Conservation (phyloP, 768 basidiomycete genomes). For the Favolaschia claudopus region DNA sequence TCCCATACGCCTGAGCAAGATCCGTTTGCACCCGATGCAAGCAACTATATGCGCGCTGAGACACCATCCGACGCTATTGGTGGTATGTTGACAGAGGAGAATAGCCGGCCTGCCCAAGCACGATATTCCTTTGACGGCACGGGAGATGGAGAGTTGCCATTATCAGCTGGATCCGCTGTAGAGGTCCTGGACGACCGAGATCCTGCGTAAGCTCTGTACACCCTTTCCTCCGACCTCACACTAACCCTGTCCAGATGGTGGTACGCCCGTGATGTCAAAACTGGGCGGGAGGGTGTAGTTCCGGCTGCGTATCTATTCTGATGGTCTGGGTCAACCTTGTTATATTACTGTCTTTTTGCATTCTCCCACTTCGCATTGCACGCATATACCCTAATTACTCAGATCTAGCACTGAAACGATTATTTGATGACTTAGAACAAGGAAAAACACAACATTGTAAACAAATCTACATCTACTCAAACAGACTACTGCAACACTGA, state of each 20-base stretch:
- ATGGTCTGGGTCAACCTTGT: conserved; percentile 34
- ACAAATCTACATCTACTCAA: neutral
- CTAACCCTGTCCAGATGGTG: conserved; percentile 75
- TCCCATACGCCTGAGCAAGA: conserved; percentile 49
- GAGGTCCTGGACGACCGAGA: conserved; percentile 84
- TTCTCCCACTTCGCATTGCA: conserved; percentile 18
- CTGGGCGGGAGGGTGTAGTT: conserved; percentile 88
- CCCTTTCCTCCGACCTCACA: neutral
- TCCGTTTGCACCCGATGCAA: conserved; percentile 76
- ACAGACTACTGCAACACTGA: conserved; percentile 41
- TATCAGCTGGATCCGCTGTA: conserved; percentile 74
- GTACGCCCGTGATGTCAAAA: conserved; percentile 84
- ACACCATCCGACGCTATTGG: conserved; percentile 82
- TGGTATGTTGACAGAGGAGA: conserved; percentile 68
- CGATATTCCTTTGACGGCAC: conserved; percentile 83
- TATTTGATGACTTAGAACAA: conserved; percentile 10
- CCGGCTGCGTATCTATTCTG: conserved; percentile 92
- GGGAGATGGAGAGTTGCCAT: conserved; percentile 79
- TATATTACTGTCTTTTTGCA: conserved; percentile 16
- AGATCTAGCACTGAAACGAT: conserved; percentile 14
- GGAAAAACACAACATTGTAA: conserved; percentile 21
- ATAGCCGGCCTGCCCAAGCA: conserved; percentile 78
- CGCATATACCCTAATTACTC: conserved; percentile 21
- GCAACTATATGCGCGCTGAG: conserved; percentile 80
- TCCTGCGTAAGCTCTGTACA: conserved; percentile 65